phyloP scores from a whole-genome alignment of 2,329 filamentous ascomycete genomes.

The Colletotrichum costaricense region DNA sequence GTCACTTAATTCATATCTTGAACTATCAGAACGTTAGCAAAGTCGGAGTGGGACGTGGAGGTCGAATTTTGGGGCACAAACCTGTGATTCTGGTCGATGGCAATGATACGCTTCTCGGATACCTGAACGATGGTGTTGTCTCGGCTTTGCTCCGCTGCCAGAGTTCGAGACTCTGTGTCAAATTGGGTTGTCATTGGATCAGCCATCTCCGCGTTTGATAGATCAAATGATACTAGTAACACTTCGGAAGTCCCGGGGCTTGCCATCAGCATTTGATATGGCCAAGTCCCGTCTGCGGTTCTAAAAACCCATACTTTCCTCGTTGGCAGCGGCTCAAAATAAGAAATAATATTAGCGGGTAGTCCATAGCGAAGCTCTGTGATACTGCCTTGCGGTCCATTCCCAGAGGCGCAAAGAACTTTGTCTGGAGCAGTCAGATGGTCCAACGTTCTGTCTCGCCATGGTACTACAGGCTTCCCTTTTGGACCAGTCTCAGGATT shows the following conservation, averaged over 20 bases:
- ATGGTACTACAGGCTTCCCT: constrained; percentile 20
- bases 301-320: constrained; percentile 66
- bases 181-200: constrained; percentile 56
- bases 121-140: constrained; percentile 61
- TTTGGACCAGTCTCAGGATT: constrained; percentile 44
- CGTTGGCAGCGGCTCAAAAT: constrained; percentile 63
- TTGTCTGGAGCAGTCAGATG: constrained; percentile 52
- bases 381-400: constrained; percentile 70
- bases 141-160: constrained; percentile 54
- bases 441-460: constrained; percentile 23
- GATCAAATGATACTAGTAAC: constrained; percentile 60
- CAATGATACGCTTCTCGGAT: constrained; percentile 59
- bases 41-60: background rate
- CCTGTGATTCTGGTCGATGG: constrained; percentile 51
- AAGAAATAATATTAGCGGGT: constrained; percentile 73
- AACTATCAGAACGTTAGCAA: constrained; percentile 1
- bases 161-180: constrained; percentile 64
- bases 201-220: constrained; percentile 57
- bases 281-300: constrained; percentile 39
- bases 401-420: constrained; percentile 75
- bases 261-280: constrained; percentile 58
- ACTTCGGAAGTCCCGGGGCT: constrained; percentile 61
- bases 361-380: constrained; percentile 78
- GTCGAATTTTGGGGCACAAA: constrained; percentile 41
- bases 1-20: constrained; percentile 11